Conservation (phyloP, 176 grass and related monocot genomes). For the Leersia perrieri region DNA sequence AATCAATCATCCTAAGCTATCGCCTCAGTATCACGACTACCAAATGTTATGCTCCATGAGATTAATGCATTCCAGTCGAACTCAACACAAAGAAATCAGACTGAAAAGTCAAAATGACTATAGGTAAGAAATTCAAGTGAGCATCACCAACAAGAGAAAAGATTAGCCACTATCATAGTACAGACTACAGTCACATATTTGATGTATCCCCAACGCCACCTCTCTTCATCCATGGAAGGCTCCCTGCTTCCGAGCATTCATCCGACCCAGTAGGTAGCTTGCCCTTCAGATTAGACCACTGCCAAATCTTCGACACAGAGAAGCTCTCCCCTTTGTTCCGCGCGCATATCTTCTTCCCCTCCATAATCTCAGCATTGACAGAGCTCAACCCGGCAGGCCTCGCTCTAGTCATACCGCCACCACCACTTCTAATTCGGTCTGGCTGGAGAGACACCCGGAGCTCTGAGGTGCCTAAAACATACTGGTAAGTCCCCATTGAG, state of each 20-base stretch:
- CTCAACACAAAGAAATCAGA: conserved; percentile 39
- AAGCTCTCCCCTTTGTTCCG: conserved; percentile 81
- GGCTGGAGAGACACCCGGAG: conserved; percentile 64
- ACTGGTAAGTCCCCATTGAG: conserved; percentile 91
- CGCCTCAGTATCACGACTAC: not conserved
- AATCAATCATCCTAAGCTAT: conserved; percentile 37
- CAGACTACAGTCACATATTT: conserved; percentile 42
- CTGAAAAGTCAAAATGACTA: conserved; percentile 29
- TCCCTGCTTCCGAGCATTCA: conserved; percentile 47
- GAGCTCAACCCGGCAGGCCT: conserved; percentile 40
- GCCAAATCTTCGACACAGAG: conserved; percentile 91
- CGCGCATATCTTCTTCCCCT: conserved; percentile 65
- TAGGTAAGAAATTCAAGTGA: conserved; percentile 39
- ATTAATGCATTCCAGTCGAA: conserved; percentile 34
- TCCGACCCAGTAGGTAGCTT: conserved; percentile 56
- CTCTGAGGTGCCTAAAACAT: conserved; percentile 68
- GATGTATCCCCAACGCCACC: conserved; percentile 30
- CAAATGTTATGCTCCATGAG: conserved; percentile 29
- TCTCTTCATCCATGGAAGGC: conserved; percentile 67
- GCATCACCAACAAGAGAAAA: conserved; percentile 33
- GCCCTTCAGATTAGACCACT: conserved; percentile 71
- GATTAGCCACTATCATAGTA: conserved; percentile 36
- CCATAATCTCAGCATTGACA: conserved; percentile 49
- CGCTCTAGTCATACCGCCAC: conserved; percentile 25
- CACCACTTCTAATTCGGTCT: conserved; percentile 21